These are phyloP conservation scores for Bimuria novae-zelandiae DNA, from an alignment of 2,329 filamentous ascomycete species.

Conservation along the genomic window DNA sequence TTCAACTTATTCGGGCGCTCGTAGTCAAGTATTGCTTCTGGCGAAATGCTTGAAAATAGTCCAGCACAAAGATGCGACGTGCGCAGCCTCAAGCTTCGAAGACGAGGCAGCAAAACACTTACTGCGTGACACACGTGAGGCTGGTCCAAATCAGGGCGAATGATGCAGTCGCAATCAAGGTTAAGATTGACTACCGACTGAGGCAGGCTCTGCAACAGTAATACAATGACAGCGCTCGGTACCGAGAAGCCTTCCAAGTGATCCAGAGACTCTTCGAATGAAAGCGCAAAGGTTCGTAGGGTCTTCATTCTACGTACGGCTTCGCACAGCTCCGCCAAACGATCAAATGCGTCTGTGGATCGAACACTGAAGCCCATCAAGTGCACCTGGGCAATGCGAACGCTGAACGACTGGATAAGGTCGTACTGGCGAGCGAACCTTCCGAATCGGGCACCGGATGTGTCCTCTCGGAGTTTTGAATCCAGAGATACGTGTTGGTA, in stretches of 20 bases:
- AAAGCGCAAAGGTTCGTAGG: slow-evolving; percentile 16
- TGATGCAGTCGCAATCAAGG: slow-evolving; percentile 14
- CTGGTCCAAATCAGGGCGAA: slow-evolving; percentile 5
- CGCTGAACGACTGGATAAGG: slow-evolving; percentile 12
- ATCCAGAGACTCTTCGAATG: slow-evolving; percentile 12
- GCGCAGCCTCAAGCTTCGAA: slow-evolving; percentile 15
- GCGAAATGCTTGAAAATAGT: slow-evolving; percentile 9
- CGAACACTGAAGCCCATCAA: slow-evolving; percentile 18
- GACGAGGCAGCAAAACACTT: slow-evolving; percentile 13
- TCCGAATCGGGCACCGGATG: slow-evolving; percentile 11
- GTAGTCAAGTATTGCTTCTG: slow-evolving; percentile 9
- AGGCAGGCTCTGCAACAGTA: slow-evolving; percentile 15
- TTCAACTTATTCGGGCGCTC: not conserved
- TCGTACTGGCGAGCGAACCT: slow-evolving; percentile 1
- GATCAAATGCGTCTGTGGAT: slow-evolving; percentile 15
- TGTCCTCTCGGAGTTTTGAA: slow-evolving; percentile 13
- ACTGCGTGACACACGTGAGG: slow-evolving; percentile 19
- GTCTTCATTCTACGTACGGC: slow-evolving; percentile 12
- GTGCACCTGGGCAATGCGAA: slow-evolving; percentile 17
- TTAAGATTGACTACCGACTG: slow-evolving; percentile 14
- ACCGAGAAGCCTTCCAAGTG: slow-evolving; percentile 8
- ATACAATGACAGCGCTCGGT: slow-evolving; percentile 12
- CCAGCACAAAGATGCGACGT: slow-evolving; percentile 17
- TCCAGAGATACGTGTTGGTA: slow-evolving; percentile 13
- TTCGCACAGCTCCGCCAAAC: slow-evolving; percentile 15